Conservation (phyloP, 192 early-diverging fungal species). For the Gorgonomyces haynaldii region DNA sequence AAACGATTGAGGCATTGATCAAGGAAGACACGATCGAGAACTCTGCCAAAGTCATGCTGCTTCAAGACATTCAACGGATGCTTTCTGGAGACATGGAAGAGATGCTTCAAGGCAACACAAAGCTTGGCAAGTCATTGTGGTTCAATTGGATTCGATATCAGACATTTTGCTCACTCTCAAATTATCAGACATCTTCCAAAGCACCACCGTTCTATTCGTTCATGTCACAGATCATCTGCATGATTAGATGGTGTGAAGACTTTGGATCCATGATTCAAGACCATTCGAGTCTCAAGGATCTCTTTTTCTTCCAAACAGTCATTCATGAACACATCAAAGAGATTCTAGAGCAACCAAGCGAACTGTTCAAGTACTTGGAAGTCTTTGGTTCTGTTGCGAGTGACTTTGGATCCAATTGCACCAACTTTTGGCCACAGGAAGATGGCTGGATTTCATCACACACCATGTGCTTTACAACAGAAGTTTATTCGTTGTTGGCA, state of each 20-base stretch:
- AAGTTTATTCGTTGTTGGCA: slow-evolving; percentile 20
- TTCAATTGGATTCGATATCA: slow-evolving; percentile 24
- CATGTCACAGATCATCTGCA: slow-evolving; percentile 10
- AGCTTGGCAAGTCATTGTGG: slow-evolving; percentile 5
- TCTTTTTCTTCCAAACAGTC: slow-evolving; percentile 17
- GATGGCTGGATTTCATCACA: slow-evolving; percentile 11
- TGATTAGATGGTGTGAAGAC: slow-evolving; percentile 16
- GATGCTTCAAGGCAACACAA: not conserved
- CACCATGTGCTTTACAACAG: slow-evolving; percentile 20
- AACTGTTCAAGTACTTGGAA: slow-evolving; percentile 10
- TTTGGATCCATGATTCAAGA: slow-evolving; percentile 6
- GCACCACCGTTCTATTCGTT: slow-evolving; percentile 6
- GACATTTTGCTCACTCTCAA: slow-evolving; percentile 9
- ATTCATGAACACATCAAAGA: slow-evolving; percentile 19
- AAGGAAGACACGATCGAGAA: not conserved
- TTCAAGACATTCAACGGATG: not conserved
- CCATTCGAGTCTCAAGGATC: slow-evolving; percentile 4
- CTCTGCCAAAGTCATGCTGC: not conserved
- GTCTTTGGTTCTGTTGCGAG: slow-evolving; percentile 13
- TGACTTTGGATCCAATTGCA: slow-evolving; percentile 17
- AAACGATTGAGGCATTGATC: not conserved
- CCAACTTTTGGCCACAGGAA: slow-evolving; percentile 15
- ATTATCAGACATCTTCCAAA: slow-evolving; percentile 3
- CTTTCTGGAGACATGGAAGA: not conserved
- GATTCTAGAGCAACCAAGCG: slow-evolving; percentile 11